Conservation (phyloP, 2,329 filamentous ascomycete species). For the Ophiocordyceps camponoti-floridani region DNA sequence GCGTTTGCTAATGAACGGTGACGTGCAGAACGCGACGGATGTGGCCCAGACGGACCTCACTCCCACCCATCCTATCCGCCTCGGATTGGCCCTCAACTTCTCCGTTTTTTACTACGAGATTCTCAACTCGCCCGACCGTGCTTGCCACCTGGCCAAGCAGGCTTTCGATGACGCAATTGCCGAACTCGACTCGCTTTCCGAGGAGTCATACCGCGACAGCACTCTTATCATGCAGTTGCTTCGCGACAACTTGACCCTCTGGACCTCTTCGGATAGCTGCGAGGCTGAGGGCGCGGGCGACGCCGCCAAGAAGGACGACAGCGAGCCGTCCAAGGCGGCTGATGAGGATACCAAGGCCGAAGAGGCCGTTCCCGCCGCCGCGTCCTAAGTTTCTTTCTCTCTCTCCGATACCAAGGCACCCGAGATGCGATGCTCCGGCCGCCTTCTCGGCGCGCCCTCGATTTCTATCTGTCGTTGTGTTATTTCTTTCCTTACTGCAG, state of each 20-base stretch:
- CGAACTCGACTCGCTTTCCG: constrained; percentile 91
- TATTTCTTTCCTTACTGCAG: constrained; percentile 6
- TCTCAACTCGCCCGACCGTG: constrained; percentile 93
- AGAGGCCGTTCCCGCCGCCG: constrained; percentile 23
- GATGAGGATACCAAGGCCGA: constrained; percentile 27
- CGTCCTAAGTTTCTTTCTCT: constrained; percentile 28
- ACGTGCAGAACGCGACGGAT: constrained; percentile 71
- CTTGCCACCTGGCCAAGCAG: constrained; percentile 97
- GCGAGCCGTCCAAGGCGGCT: constrained; percentile 22
- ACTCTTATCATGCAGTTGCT: constrained; percentile 98
- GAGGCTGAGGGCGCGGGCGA: constrained; percentile 52
- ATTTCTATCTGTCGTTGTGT: constrained; percentile 4
- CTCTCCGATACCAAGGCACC: constrained; percentile 18
- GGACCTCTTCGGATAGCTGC: constrained; percentile 82
- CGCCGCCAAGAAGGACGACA: constrained; percentile 42
- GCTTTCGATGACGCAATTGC: constrained; percentile 97
- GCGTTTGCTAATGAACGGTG: constrained; percentile 2
- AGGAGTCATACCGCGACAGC: constrained; percentile 98
- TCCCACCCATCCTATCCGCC: constrained; percentile 92
- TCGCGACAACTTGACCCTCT: constrained; percentile 93
- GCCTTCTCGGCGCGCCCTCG: constrained; percentile 4
- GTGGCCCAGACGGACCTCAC: constrained; percentile 96
- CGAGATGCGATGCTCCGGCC: constrained; percentile 15
- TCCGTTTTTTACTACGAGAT: constrained; percentile 99
- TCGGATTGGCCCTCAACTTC: constrained; percentile 96